Base-by-base conservation (phyloP, 2,329 filamentous ascomycete genomes). In the Pseudogymnoascus pannorum region DNA sequence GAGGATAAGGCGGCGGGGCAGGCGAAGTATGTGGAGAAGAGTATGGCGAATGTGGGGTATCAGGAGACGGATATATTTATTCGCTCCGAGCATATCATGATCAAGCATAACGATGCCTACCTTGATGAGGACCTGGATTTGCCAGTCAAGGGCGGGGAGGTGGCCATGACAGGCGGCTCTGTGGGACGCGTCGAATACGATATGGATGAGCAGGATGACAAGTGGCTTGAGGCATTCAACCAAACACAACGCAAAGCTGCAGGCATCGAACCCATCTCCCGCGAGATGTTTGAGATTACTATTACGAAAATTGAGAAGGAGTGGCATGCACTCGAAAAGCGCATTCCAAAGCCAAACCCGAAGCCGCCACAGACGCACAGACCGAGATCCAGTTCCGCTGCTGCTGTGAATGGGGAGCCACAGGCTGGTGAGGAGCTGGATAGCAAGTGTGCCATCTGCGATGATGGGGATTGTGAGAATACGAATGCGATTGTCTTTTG, bases 231-330 rank as follows among this genome's bases (percentile, higher is more conserved):
- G 68, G 84, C 86, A 38, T 85, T 93, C 72, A 99, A 99, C 69
- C 76, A 79, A 11, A 31, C 26, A 6, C 86, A 89, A 68, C 85
- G 94, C 62, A 89, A 87, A 71, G 81, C 83, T 22, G 84, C 88
- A 66, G 86, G 87, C 51, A 84, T 91, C 20, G 91, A 95, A 67
- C 81, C 86, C 2, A 94, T 99, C 69, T 95, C 92, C 57, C 90
- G 92, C 18, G 92, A 96, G 65, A 86, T 97, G 58, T 97, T 99
- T 70, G 94, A 99, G 73, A 95, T 97, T 64, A 95, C 92, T 14
- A 95, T 99, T 76, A 99, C 94, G 8, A 97, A 97, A 74, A 97
- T 99, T 63, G 94, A 99, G 74, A 97, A 97, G 75, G 93, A 97
- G 73, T 99, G 94, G 91, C 91, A 97, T 73, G 89, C 91, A 5